Base-by-base conservation (phyloP, 2,329 filamentous ascomycete genomes). In the Beauveria sp. region DNA sequence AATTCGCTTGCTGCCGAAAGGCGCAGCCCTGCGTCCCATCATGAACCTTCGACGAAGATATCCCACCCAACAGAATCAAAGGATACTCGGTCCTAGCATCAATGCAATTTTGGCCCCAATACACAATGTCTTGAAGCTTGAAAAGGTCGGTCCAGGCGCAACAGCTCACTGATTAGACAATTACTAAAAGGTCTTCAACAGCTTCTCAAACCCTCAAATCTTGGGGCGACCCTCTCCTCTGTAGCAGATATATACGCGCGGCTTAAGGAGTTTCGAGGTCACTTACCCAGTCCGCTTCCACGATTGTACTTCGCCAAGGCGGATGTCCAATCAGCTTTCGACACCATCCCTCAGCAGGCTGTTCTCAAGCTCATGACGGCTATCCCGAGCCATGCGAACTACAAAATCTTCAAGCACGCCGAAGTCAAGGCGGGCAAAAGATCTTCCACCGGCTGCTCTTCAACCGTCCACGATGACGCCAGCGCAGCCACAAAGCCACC, bases 251-350 rank as follows among this genome's bases (percentile, higher is more conserved):
- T 99, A 48, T 91, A 95, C 67, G 76, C 79, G 14, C 87, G 86
- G 22, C 75, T 99, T 24, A 89, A 88, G 64, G 68, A 66, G 0
- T 98, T 96, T 76, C 88, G 88, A 65, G 68, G 74, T 2, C 73
- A 66, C 0, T 71, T 89, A 12, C 73, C 74, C 0, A 62, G 73
- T 1, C 65, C 66, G 0, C 67, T 74, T 0, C 68, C 70, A 9
- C 78, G 74, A 5, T 75, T 97, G 1, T 98, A 90, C 74, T 96
- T 98, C 74, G 93, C 88, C 64, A 99, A 99, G 72, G 80, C 96
- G 14, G 95, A 99, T 70, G 93, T 99, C 22, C 85, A 90, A 71
- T 86, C 91, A 2, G 96, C 93, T 67, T 99, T 97, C 71, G 95
- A 99, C 73, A 96, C 90, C 0, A 97, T 99, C 50, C 95, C 95